Evolutionary conservation across 2,329 filamentous ascomycete species (phyloP), one percentile per base, ranked within the genome.

Genomic region (Gaeumannomyces tritici): DNA sequence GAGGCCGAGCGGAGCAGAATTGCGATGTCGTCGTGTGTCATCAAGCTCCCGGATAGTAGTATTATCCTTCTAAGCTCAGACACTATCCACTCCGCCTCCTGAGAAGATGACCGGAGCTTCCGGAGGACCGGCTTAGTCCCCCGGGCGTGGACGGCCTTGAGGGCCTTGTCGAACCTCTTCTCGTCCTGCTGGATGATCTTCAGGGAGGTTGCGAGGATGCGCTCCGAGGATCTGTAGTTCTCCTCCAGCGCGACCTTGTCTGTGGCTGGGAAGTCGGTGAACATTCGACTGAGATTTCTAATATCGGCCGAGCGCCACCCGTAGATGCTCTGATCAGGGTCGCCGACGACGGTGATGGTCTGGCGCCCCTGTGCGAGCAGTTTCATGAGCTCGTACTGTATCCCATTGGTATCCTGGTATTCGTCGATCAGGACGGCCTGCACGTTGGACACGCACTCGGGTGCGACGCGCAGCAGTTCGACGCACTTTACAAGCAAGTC

Each of bases 301-400:
- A 93, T 91, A 73, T 99, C 93, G 12, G 95, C 93, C 9, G 91
- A 93, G 26, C 93, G 88, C 81, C 96, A 99, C 26, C 93, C 91
- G 72, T 98, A 99, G 63, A 99, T 99, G 72, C 93, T 97, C 74
- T 99, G 93, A 72, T 99, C 95, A 0, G 95, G 93, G 71, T 99
- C 93, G 42, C 93, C 95, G 5, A 99, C 95, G 64, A 97, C 90
- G 0, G 93, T 98, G 67, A 98, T 93, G n/a, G 86, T 83, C 62
- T 85, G 83, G 56, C 83, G 81, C 27, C 80, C 77, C 64, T 91
- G 86, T 1, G 93, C 91, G 69, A 99, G 88, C 0, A 96, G 81
- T 65, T 84, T 88, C 92, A 97, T 97, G 55, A 99, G 78, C 68
- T 97, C 91, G 70, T 96, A 98, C 73, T 99, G 93, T 5, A 97